Percentiles rank a stretch among this genome's conserved stretches.
These are phyloP conservation scores for Zygnema cylindricum DNA, from an alignment of 139 green algal species.

Conservation along the genomic window DNA sequence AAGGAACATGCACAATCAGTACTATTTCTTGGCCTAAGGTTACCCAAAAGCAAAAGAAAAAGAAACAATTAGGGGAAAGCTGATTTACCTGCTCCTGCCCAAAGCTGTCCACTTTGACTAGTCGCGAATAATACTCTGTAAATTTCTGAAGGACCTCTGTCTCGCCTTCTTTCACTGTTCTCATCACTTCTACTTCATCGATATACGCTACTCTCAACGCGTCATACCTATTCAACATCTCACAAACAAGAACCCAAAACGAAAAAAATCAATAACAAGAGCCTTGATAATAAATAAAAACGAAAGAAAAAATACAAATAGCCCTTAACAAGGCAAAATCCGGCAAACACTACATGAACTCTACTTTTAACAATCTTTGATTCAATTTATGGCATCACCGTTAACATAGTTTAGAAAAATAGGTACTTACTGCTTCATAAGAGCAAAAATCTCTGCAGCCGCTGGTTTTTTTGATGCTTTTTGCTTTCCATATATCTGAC, in stretches of 20 bases:
- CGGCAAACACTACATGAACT: too few relatives aligned
- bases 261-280: too few relatives aligned
- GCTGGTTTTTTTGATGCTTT: constrained; percentile 44
- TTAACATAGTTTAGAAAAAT: neutral
- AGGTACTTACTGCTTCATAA: constrained; percentile 43
- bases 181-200: constrained; percentile 44
- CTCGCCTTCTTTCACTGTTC: neutral
- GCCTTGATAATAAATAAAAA: too few relatives aligned
- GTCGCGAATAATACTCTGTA: constrained; percentile 33
- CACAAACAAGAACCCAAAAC: neutral
- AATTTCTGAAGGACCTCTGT: neutral
- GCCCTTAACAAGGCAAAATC: too few relatives aligned
- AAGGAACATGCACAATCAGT: too few relatives aligned
- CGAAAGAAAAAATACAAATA: too few relatives aligned
- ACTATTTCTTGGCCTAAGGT: too few relatives aligned
- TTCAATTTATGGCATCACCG: too few relatives aligned
- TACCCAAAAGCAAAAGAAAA: too few relatives aligned
- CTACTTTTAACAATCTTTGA: too few relatives aligned
- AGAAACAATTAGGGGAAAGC: too few relatives aligned
- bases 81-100: constrained; percentile 16
- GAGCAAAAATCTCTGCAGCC: constrained; percentile 40
- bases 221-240: constrained; percentile 12
- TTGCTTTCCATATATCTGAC: constrained; percentile 61
- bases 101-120: constrained; percentile 39
- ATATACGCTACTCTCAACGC: constrained; percentile 56